A percentile compares a stretch with the other conserved stretches of the same genome.
These are phyloP conservation scores for Colletotrichum tropicale DNA, from an alignment of 2,329 filamentous ascomycete species.

Conservation along the genomic window DNA sequence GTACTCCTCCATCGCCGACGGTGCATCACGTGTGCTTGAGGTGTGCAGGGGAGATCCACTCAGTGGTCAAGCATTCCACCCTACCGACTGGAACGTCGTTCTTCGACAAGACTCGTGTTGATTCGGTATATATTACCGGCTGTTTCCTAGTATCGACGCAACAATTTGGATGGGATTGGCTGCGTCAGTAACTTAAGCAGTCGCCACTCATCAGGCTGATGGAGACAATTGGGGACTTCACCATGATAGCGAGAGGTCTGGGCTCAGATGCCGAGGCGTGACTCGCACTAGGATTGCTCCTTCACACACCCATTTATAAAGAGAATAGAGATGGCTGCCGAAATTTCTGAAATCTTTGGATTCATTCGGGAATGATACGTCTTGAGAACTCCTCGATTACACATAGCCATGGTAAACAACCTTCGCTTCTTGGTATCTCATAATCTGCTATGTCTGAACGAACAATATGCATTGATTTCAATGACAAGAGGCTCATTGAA, in stretches of 20 bases:
- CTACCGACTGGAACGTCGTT: background rate
- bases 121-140: background rate
- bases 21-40: background rate
- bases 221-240: fast-evolving
- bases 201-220: background rate
- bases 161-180: fast-evolving
- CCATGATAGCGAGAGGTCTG: background rate
- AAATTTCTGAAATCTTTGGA: background rate
- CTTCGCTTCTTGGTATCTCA: no score
- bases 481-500: background rate
- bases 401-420: no score
- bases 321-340: background rate
- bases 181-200: background rate
- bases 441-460: background rate
- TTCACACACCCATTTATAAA: background rate
- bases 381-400: background rate
- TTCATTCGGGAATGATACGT: background rate
- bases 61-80: background rate
- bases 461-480: background rate
- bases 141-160: no score
- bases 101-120: background rate
- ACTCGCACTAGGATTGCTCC: background rate
- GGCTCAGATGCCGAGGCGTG: fast-evolving
- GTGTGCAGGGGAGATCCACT: background rate
- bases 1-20: background rate